These are phyloP conservation scores for Aphanomyces euteiches DNA, from an alignment of 352 stramenopile genomes.

Conservation along the genomic window DNA sequence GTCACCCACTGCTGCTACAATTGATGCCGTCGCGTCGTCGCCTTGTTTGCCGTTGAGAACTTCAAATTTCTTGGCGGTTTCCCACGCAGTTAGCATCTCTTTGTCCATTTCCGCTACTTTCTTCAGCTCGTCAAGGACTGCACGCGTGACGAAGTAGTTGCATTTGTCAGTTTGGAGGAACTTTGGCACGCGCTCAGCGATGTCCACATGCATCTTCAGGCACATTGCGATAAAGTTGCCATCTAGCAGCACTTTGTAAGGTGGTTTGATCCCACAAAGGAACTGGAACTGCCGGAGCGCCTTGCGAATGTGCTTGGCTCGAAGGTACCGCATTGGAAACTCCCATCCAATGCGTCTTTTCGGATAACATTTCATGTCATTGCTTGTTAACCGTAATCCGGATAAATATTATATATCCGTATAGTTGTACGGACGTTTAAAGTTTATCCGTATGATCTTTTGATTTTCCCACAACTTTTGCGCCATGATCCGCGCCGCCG, in stretches of 20 bases:
- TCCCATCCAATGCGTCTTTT: too few species aligned
- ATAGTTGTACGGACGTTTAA: neutral
- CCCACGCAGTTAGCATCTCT: constrained; percentile 51
- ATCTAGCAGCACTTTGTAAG: constrained; percentile 80
- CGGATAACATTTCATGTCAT: too few species aligned
- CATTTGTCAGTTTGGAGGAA: constrained; percentile 75
- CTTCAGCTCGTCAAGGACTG: constrained; percentile 67
- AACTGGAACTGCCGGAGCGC: constrained; percentile 85
- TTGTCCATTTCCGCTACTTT: constrained; percentile 49
- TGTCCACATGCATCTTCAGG: constrained; percentile 82
- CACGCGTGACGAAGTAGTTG: constrained; percentile 68
- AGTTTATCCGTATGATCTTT: constrained; percentile 3
- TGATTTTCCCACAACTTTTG: too few species aligned
- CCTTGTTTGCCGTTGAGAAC: constrained; percentile 47
- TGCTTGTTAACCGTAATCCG: too few species aligned
- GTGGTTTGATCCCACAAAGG: constrained; percentile 79
- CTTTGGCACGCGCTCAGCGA: constrained; percentile 71
- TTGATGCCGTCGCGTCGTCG: constrained; percentile 30
- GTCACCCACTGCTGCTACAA: constrained; percentile 40
- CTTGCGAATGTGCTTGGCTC: constrained; percentile 84
- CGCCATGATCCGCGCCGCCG: too few species aligned
- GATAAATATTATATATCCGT: too few species aligned
- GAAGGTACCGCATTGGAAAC: constrained; percentile 64
- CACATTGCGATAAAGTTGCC: constrained; percentile 87
- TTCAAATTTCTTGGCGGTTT: constrained; percentile 64